Conservation (phyloP, 2,329 filamentous ascomycete genomes). For the Zopfia rhizophila region DNA sequence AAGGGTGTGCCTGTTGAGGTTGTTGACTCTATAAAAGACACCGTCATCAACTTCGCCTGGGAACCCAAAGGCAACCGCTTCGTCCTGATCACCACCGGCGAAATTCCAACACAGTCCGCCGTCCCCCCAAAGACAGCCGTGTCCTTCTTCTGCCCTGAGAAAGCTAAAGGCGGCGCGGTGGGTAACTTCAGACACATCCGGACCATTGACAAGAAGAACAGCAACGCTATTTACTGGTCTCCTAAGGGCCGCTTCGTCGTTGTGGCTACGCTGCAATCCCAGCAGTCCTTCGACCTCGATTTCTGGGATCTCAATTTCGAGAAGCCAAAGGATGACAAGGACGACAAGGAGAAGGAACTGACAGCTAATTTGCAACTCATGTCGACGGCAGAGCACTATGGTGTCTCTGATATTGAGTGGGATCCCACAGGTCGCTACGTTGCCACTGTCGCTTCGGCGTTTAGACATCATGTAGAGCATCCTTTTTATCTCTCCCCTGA, state of each 20-base stretch:
- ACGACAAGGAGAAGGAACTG: slow-evolving; percentile 91
- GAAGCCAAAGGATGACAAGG: slow-evolving; percentile 78
- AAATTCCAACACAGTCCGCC: slow-evolving; percentile 79
- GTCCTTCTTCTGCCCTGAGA: slow-evolving; percentile 96
- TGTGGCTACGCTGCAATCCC: slow-evolving; percentile 90
- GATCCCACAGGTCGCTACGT: slow-evolving; percentile 96
- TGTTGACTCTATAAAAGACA: slow-evolving; percentile 97
- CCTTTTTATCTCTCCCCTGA: neutral
- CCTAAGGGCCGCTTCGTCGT: slow-evolving; percentile 95
- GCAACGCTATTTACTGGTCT: slow-evolving; percentile 99
- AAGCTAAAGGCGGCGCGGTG: slow-evolving; percentile 80
- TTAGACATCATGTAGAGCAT: slow-evolving; percentile 89
- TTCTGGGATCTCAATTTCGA: slow-evolving; percentile 99
- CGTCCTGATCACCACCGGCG: slow-evolving; percentile 93
- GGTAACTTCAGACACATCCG: slow-evolving; percentile 98
- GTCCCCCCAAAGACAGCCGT: slow-evolving; percentile 94
- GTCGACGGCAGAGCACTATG: slow-evolving; percentile 94
- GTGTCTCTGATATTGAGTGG: slow-evolving; percentile 97
- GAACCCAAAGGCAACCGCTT: slow-evolving; percentile 98
- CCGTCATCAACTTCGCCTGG: slow-evolving; percentile 99
- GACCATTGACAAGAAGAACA: slow-evolving; percentile 98
- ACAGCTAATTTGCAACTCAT: slow-evolving; percentile 95
- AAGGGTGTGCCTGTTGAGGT: slow-evolving; percentile 99
- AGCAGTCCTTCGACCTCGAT: slow-evolving; percentile 93
- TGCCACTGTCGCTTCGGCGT: slow-evolving; percentile 89